Base-by-base conservation (phyloP, 2,329 filamentous ascomycete genomes). In the Fusarium scirpi region DNA sequence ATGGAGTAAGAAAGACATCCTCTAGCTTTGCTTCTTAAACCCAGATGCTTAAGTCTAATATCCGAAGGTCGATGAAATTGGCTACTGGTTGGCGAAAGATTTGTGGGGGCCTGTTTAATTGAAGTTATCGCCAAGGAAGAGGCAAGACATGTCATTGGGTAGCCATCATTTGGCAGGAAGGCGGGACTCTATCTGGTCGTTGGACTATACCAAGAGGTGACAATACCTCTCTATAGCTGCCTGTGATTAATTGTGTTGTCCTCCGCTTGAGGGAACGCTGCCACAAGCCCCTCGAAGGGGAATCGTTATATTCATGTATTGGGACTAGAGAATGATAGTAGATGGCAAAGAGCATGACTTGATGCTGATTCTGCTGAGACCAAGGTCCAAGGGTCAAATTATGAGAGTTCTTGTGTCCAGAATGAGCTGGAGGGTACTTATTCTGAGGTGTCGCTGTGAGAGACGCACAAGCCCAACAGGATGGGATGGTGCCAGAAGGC, bases 131-230 rank as follows among this genome's bases (percentile, higher is more conserved):
- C 18, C 18, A 38, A 7, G 18, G 6, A n/a, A 38, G 18, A 38
- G 6, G 34, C 10, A 38, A 2, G 18, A 38, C 34, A 4, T 10
- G 10, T n/a, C 9, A n/a, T 7, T 38, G 11, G 10, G 10, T 12
- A n/a, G 0, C 34, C 10, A n/a, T 38, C 6, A 1, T 38, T 4
- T 38, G 34, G 34, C 34, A 38, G 18, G 18, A 6, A n/a, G 9
- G 11, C 6, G 5, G 18, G 6, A 38, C 10, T 6, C 10, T 12
- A n/a, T n/a, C 18, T 38, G 34, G 34, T n/a, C 16, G 10, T 38
- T n/a, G 5, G 1, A n/a, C n/a, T 38, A 7, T n/a, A 38, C 1
- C 10, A n/a, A 38, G 10, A n/a, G 6, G 34, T 10, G 3, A 4
- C 3, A 38, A n/a, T 38, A 1, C 6, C 18, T 38, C 34, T 4